phyloP scores from a whole-genome alignment of 2,329 filamentous ascomycete species.

The Rosellinia necatrix region DNA sequence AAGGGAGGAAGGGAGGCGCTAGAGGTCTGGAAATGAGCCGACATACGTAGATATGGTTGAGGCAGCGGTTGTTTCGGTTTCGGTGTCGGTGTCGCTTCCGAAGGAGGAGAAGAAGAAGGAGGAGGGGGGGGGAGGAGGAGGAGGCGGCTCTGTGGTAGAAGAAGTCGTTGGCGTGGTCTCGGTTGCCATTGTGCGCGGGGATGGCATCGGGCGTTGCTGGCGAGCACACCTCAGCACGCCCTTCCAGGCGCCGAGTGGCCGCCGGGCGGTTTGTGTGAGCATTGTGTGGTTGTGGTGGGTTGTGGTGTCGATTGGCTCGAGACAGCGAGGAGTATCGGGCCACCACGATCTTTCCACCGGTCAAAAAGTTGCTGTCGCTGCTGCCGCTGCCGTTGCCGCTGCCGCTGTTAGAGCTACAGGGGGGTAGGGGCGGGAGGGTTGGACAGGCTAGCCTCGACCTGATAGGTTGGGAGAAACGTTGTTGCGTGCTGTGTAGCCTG shows the following conservation, averaged over 20 bases:
- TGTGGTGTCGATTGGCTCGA: slow-evolving; percentile 6
- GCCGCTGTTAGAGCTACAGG: background rate
- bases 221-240: slow-evolving; percentile 63
- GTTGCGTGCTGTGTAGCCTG: slow-evolving; percentile 21
- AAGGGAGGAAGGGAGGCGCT: background rate
- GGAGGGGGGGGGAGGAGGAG: slow-evolving; percentile 6
- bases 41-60: slow-evolving; percentile 31
- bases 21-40: no score
- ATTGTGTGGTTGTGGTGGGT: slow-evolving; percentile 40
- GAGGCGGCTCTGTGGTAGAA: slow-evolving; percentile 9
- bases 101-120: no score
- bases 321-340: no score
- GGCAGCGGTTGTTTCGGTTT: slow-evolving; percentile 28
- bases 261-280: slow-evolving; percentile 66
- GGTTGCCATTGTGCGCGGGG: slow-evolving; percentile 55
- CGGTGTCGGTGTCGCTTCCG: slow-evolving; percentile 16
- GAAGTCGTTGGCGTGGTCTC: slow-evolving; percentile 33
- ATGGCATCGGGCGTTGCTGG: slow-evolving; percentile 48
- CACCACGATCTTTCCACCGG: no score
- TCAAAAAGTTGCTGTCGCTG: slow-evolving; percentile 23
- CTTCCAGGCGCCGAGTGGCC: slow-evolving; percentile 75
- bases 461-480: slow-evolving; percentile 32
- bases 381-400: background rate
- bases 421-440: no score
- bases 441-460: background rate